These are phyloP conservation scores for Cyclotella cryptica DNA, from an alignment of 108 stramenopile genomes.

Conservation along the genomic window DNA sequence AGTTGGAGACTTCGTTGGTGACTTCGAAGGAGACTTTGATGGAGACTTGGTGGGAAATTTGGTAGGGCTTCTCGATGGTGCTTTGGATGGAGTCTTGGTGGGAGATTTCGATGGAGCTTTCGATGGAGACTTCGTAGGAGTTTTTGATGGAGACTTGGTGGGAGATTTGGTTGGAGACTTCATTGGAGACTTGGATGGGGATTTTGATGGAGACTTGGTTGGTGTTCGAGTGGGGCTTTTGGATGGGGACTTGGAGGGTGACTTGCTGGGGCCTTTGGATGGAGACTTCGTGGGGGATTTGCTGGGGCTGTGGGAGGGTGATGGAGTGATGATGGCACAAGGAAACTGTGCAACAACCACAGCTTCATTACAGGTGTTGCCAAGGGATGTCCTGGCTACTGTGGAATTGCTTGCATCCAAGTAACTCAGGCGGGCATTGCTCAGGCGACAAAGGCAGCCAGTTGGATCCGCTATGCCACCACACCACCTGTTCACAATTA, in stretches of 20 bases:
- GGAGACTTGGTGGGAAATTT: neutral
- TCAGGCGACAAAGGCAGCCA: neutral
- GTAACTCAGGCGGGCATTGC: neutral
- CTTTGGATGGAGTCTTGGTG: too few relatives aligned
- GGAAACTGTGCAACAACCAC: too few relatives aligned
- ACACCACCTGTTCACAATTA: neutral
- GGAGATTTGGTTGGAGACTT: too few relatives aligned
- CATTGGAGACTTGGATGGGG: neutral
- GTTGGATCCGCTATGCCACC: neutral
- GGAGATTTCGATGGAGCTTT: too few relatives aligned
- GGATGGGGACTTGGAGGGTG: too few relatives aligned
- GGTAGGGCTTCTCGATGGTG: too few relatives aligned
- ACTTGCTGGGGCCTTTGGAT: neutral
- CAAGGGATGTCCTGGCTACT: neutral
- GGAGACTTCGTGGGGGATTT: neutral
- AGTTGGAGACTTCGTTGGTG: too few relatives aligned
- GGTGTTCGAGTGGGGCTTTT: too few relatives aligned
- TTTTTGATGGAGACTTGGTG: too few relatives aligned
- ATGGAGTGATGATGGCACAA: neutral
- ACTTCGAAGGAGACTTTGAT: neutral
- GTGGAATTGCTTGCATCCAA: neutral
- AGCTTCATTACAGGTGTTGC: slow-evolving; percentile 1
- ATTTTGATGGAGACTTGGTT: too few relatives aligned
- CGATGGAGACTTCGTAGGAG: too few relatives aligned
- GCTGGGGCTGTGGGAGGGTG: neutral